phyloP scores from a whole-genome alignment of 108 stramenopile species.

The Nannochloropsis granulata region DNA sequence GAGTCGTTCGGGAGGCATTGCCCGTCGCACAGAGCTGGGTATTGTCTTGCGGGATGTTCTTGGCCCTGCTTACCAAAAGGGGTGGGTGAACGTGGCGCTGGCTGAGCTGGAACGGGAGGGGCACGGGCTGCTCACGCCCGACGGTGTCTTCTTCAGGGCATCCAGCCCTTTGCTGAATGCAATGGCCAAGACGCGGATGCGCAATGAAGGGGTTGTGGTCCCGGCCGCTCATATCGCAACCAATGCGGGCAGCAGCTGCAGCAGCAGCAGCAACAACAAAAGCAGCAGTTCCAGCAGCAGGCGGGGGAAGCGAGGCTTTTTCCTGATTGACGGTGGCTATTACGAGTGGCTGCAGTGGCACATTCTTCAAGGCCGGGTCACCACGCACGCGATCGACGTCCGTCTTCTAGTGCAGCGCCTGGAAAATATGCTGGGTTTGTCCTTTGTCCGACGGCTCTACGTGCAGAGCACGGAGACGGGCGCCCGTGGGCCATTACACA shows the following conservation, averaged over 20 bases:
- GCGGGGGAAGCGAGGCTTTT: neutral
- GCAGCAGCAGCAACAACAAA: neutral
- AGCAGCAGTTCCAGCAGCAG: neutral
- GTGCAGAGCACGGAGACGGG: neutral
- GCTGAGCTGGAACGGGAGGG: neutral
- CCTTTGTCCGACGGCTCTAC: neutral
- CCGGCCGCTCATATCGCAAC: neutral
- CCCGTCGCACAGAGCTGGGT: neutral
- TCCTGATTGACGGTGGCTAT: neutral
- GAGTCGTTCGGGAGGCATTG: neutral
- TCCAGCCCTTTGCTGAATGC: neutral
- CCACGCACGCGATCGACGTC: neutral
- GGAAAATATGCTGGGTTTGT: neutral
- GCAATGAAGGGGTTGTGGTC: neutral
- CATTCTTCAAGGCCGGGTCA: neutral
- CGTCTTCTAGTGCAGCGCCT: neutral
- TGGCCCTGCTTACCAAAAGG: neutral
- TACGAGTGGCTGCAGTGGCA: neutral
- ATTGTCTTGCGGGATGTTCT: neutral
- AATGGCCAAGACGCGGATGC: neutral
- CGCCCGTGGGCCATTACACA: neutral
- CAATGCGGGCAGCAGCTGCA: neutral
- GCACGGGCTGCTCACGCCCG: neutral
- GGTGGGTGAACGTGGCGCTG: neutral
- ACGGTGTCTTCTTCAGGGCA: neutral